Evolutionary conservation across 495 filamentous ascomycete genomes (phyloP).

Genomic region (Penicillium angulare): DNA sequence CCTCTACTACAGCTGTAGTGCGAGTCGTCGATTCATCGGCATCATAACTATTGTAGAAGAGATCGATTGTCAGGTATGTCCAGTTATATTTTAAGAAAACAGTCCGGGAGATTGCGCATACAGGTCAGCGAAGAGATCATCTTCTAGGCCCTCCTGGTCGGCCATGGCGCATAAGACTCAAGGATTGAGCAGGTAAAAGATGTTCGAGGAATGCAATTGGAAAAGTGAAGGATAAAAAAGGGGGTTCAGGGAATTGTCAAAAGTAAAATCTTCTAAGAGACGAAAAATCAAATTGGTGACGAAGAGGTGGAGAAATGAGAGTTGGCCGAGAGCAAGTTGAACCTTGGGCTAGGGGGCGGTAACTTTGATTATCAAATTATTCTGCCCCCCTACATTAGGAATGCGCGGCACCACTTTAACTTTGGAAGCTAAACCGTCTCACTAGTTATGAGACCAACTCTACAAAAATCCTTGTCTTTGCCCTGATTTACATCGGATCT

Average conservation of each 20-base stretch:
- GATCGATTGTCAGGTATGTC: constrained; percentile 2
- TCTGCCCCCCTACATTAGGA: neutral
- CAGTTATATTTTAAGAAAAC: constrained; percentile 1
- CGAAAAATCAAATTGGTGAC: neutral
- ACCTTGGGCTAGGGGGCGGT: constrained; percentile 17
- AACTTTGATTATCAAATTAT: constrained; percentile 21
- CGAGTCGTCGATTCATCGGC: constrained; percentile 66
- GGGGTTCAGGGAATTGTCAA: neutral
- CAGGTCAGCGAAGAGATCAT: constrained; percentile 98
- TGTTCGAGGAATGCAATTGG: neutral
- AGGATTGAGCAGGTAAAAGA: neutral
- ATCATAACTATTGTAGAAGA: constrained; percentile 65
- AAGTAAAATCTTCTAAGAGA: neutral
- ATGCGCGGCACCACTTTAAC: neutral
- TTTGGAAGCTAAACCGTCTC: too few relatives aligned
- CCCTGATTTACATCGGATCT: too few relatives aligned
- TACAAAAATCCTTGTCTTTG: too few relatives aligned
- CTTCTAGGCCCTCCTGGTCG: constrained; percentile 86
- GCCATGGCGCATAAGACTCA: constrained; percentile 55
- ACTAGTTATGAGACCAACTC: neutral
- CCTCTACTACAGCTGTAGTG: constrained; percentile 33
- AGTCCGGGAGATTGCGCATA: constrained; percentile 43
- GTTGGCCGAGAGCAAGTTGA: constrained; percentile 1
- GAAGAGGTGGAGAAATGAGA: neutral
- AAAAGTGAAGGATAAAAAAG: constrained; percentile 2